Conservation (phyloP, 1,139 yeast species). For the Candida sp. region DNA sequence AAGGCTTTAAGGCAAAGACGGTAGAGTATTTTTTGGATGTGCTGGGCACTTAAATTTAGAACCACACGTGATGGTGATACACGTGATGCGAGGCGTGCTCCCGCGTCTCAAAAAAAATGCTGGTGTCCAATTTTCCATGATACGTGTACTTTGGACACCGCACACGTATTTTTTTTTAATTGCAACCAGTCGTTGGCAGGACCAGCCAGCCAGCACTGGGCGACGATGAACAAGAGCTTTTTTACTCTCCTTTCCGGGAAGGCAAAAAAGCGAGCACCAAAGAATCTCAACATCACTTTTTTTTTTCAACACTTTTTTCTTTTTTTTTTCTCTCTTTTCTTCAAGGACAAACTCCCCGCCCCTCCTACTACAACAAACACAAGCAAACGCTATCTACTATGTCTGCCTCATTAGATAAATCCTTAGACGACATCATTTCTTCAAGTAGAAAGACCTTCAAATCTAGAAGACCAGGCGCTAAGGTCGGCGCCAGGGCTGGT, state of each 20-base stretch:
- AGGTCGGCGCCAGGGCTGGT: constrained; percentile 25
- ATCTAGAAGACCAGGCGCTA: constrained; percentile 31
- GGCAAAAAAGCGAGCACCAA: neutral
- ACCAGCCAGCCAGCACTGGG: no score
- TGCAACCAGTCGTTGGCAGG: no score
- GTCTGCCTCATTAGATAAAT: constrained; percentile 77
- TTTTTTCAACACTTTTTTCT: neutral
- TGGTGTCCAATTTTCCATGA: no score
- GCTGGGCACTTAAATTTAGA: no score
- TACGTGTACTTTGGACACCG: no score
- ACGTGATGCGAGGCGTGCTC: no score
- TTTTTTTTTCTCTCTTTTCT: neutral
- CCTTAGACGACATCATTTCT: constrained; percentile 94
- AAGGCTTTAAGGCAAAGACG: no score
- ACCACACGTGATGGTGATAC: no score
- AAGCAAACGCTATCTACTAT: constrained; percentile 15
- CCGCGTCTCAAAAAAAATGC: no score
- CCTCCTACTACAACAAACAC: neutral
- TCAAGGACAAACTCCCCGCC: neutral
- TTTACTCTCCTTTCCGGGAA: neutral
- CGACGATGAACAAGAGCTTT: neutral
- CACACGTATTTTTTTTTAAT: no score
- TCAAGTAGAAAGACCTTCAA: constrained; percentile 43
- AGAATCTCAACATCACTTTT: neutral
- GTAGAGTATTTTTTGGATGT: no score